phyloP scores from a whole-genome alignment of 208 protist species.

The Trypanosoma congolense region DNA sequence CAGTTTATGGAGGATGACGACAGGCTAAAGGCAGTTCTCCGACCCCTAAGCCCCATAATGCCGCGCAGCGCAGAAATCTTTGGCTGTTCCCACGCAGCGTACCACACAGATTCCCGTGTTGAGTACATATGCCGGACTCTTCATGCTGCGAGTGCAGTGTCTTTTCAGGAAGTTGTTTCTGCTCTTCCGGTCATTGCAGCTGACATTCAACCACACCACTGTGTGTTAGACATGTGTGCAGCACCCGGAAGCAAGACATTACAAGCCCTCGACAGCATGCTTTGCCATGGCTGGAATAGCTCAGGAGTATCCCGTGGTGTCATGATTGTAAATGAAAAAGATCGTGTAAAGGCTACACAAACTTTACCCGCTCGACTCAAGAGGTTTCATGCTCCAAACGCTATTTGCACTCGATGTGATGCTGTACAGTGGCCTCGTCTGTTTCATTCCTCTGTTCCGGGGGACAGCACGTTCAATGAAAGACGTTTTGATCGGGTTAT shows the following conservation, averaged over 20 bases:
- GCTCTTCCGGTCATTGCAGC: conserved; percentile 75
- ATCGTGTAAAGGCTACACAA: conserved; percentile 90
- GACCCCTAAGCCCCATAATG: conserved; percentile 28
- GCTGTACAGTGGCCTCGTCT: conserved; percentile 83
- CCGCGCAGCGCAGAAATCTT: conserved; percentile 38
- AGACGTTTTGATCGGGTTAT: conserved; percentile 88
- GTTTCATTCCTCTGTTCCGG: conserved; percentile 37
- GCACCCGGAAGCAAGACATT: conserved; percentile 91
- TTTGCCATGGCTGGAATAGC: conserved; percentile 30
- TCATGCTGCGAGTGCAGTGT: conserved; percentile 76
- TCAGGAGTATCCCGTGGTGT: conserved; percentile 43
- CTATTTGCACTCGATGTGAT: conserved; percentile 81
- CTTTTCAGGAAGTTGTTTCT: conserved; percentile 88
- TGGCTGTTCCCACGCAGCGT: conserved; percentile 69
- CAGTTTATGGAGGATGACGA: conserved; percentile 31
- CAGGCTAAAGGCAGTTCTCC: conserved; percentile 29
- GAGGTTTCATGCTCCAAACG: conserved; percentile 83
- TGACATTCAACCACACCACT: conserved; percentile 68
- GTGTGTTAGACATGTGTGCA: conserved; percentile 87
- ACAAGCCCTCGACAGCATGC: conserved; percentile 82
- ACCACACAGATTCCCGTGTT: conserved; percentile 56
- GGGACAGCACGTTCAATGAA: conserved; percentile 3
- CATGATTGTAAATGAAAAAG: conserved; percentile 86
- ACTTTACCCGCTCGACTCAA: conserved; percentile 87
- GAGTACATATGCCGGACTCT: conserved; percentile 82